Conservation (phyloP, 352 stramenopile genomes). For the Phytopythium chamaehyphon region DNA sequence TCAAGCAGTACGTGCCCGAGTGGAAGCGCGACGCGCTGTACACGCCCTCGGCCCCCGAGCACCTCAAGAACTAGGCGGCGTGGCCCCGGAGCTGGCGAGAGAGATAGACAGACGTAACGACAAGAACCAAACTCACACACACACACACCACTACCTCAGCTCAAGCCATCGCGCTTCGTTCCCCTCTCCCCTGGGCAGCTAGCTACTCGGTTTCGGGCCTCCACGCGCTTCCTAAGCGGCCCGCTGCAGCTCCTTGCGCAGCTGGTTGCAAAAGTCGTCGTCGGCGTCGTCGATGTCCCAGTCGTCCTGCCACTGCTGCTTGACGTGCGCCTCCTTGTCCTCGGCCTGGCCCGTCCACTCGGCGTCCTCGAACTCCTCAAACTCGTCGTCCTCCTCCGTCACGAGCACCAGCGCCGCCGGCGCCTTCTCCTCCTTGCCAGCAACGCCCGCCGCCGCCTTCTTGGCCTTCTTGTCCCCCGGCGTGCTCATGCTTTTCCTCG, state of each 20-base stretch:
- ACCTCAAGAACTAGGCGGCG: slow-evolving; percentile 42
- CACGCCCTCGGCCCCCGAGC: slow-evolving; percentile 54
- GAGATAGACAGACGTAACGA: background rate
- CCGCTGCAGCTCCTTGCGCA: slow-evolving; percentile 88
- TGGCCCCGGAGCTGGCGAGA: background rate
- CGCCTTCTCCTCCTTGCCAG: slow-evolving; percentile 42
- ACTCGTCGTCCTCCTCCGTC: slow-evolving; percentile 87
- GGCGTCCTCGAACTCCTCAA: slow-evolving; percentile 86
- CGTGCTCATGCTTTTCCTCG: slow-evolving; percentile 26
- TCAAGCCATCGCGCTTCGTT: too few species aligned
- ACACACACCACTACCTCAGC: too few species aligned
- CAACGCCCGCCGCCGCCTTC: slow-evolving; percentile 9
- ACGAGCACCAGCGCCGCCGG: slow-evolving; percentile 68
- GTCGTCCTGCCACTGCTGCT: slow-evolving; percentile 92
- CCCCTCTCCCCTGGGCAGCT: too few species aligned
- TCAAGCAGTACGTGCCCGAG: slow-evolving; percentile 79
- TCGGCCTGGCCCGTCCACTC: slow-evolving; percentile 71
- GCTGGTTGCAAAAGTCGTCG: slow-evolving; percentile 91
- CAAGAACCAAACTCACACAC: too few species aligned
- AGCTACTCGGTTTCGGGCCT: too few species aligned
- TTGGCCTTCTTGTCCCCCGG: slow-evolving; percentile 27
- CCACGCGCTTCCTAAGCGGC: slow-evolving; percentile 44
- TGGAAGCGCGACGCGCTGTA: slow-evolving; percentile 82
- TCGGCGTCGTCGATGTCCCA: slow-evolving; percentile 92
- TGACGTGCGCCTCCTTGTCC: slow-evolving; percentile 80